Evolutionary conservation across 2,329 filamentous ascomycete genomes (phyloP).

Genomic region (Nakataea oryzae): DNA sequence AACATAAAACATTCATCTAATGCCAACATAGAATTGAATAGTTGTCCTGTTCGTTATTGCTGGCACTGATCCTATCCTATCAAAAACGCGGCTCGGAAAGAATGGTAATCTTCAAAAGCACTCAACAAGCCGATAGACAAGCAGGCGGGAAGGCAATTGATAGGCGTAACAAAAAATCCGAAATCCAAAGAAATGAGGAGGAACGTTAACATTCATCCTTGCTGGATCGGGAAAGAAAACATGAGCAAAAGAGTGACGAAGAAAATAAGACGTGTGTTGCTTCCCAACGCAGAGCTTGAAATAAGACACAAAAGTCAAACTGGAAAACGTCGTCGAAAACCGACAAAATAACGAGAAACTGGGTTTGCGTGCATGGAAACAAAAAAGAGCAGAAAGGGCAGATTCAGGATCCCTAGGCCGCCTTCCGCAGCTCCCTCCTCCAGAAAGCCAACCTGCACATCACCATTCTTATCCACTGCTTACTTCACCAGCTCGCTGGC

Average conservation of each 20-base stretch:
- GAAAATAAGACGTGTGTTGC: background rate
- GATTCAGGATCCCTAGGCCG: too few relatives aligned
- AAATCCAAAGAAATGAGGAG: background rate
- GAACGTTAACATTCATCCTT: too few relatives aligned
- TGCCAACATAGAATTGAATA: background rate
- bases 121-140: background rate
- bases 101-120: background rate
- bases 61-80: background rate
- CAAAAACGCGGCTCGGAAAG: too few relatives aligned
- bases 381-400: background rate
- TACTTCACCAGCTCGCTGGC: too few relatives aligned
- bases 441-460: too few relatives aligned
- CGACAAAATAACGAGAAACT: background rate
- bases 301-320: background rate
- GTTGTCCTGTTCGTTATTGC: background rate
- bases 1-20: background rate
- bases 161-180: background rate
- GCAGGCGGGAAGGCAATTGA: background rate
- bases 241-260: background rate
- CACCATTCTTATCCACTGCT: background rate
- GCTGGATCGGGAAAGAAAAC: background rate
- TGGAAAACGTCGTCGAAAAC: background rate
- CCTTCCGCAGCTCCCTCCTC: too few relatives aligned
- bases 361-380: background rate
- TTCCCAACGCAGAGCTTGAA: background rate